These are phyloP conservation scores for Fusarium mundagurra DNA, from an alignment of 2,329 filamentous ascomycete species.

Conservation along the genomic window DNA sequence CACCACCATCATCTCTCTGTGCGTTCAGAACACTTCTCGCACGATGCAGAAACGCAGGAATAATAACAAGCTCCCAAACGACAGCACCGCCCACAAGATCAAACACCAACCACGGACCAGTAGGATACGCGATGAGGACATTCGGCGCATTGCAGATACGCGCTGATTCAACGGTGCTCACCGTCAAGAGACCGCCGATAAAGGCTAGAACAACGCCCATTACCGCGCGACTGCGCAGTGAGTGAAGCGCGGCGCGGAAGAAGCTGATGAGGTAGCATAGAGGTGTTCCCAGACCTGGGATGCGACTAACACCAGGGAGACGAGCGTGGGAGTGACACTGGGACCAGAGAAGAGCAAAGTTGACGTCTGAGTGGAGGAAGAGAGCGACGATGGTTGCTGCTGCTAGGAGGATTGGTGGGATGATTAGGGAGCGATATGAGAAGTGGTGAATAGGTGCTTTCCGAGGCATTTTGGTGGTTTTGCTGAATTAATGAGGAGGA, in stretches of 20 bases:
- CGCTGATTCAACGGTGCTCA: slow-evolving; percentile 61
- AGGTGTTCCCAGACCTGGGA: slow-evolving; percentile 58
- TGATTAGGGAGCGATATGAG: slow-evolving; percentile 61
- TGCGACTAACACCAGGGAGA: slow-evolving; percentile 55
- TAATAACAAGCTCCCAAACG: slow-evolving; percentile 62
- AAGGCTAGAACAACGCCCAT: slow-evolving; percentile 57
- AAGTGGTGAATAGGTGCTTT: slow-evolving; percentile 62
- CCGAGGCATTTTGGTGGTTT: slow-evolving; percentile 28
- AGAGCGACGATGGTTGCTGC: slow-evolving; percentile 53
- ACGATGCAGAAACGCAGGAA: slow-evolving; percentile 60
- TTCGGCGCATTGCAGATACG: slow-evolving; percentile 53
- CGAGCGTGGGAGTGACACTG: slow-evolving; percentile 61
- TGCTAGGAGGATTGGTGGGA: slow-evolving; percentile 59
- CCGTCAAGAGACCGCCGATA: slow-evolving; percentile 58
- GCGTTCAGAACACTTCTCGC: slow-evolving; percentile 49
- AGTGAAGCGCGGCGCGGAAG: slow-evolving; percentile 56
- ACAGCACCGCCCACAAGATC: slow-evolving; percentile 60
- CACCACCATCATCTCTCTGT: slow-evolving; percentile 22
- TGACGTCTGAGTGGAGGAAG: slow-evolving; percentile 59
- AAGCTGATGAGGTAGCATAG: slow-evolving; percentile 62
- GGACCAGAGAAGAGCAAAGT: slow-evolving; percentile 62
- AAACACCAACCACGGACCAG: slow-evolving; percentile 58
- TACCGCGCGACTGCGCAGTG: slow-evolving; percentile 52
- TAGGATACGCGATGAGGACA: slow-evolving; percentile 51
- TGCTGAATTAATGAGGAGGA: neutral